Base-by-base conservation (phyloP, 2,329 filamentous ascomycete genomes). In the Microdochium trichocladiopsis region DNA sequence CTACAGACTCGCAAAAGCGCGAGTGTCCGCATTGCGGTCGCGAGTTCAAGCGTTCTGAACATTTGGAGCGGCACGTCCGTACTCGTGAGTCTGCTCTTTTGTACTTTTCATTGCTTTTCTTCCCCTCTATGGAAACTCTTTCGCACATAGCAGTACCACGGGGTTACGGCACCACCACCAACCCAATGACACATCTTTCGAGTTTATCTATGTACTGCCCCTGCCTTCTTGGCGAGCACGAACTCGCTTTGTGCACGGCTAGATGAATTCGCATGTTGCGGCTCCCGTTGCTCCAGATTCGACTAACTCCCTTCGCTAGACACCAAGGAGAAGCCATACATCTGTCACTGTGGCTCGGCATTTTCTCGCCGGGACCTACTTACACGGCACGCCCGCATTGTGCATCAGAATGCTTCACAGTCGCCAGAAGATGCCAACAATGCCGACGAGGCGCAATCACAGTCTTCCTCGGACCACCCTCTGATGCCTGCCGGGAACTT, bases 1-100 rank as follows among this genome's bases (percentile, higher is more conserved):
- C 47, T 25, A 48, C 47, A 5, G 47, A 48, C 12, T 28, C 47
- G 10, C 47, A 48, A 25, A 25, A 48, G 24, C 47, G 47, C 47
- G 23, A 28, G 14, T 48, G 47, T 23, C 47, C 47, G 6, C 47
- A 48, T 28, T 48, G 47, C 23, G 47, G 47, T 18, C 47, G 47
- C 47, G 47, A 28, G 23, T 48, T 48, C 47, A 48, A 48, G 47
- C 47, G 47, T n/a, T 48, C 47, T 10, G 47, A 48, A 23, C 47
- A 48, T 28, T 21, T 48, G 8, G 47, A 48, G 18, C 47, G 47
- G 23, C 47, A 48, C 24, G 47, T 48, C 25, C 47, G 47, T 14
- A 48, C 47, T 23, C 47, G 47, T 48, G n/a, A 25, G 47, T 48
- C 47, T 25, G 14, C 23, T 21, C 8, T 25, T 12, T 16, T 31